Conservation (phyloP, 2,329 filamentous ascomycete species). For the Aspergillus fijiensis region DNA sequence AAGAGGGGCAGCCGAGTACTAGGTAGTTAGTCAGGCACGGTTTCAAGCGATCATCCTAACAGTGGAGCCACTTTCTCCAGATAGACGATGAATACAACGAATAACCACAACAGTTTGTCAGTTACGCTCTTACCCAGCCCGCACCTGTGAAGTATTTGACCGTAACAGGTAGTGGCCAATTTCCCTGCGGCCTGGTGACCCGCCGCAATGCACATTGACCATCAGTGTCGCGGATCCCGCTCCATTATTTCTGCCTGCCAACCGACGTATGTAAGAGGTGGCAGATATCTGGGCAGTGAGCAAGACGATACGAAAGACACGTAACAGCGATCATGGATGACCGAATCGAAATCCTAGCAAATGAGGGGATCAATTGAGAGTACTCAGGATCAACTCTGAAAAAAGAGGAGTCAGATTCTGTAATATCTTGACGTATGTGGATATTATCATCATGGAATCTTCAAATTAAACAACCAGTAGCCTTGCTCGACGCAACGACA, state of each 20-base stretch:
- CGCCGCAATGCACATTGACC: conserved; percentile 6
- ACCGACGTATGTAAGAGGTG: no score
- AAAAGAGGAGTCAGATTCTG: not conserved
- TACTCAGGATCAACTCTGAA: not conserved
- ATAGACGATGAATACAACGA: conserved; percentile 2
- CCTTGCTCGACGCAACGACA: not conserved
- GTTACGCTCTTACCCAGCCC: not conserved
- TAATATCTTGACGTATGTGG: conserved; percentile 2
- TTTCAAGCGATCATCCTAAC: conserved; percentile 14
- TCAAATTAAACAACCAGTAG: conserved; percentile 7
- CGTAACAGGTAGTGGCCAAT: not conserved
- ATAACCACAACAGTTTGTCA: not conserved
- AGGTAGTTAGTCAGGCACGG: conserved; percentile 18
- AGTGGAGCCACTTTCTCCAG: conserved; percentile 15
- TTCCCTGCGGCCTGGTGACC: conserved; percentile 6
- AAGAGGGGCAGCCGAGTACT: conserved; percentile 9
- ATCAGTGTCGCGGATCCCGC: not conserved
- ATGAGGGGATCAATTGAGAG: not conserved
- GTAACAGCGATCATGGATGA: not conserved
- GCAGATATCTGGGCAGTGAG: not conserved
- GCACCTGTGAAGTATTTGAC: not conserved
- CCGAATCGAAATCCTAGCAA: not conserved
- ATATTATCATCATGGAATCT: not conserved
- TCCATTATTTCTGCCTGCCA: not conserved
- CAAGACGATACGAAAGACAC: not conserved